These are phyloP conservation scores for Striga hermonthica DNA, from an alignment of 305 asterid genomes.

Conservation along the genomic window DNA sequence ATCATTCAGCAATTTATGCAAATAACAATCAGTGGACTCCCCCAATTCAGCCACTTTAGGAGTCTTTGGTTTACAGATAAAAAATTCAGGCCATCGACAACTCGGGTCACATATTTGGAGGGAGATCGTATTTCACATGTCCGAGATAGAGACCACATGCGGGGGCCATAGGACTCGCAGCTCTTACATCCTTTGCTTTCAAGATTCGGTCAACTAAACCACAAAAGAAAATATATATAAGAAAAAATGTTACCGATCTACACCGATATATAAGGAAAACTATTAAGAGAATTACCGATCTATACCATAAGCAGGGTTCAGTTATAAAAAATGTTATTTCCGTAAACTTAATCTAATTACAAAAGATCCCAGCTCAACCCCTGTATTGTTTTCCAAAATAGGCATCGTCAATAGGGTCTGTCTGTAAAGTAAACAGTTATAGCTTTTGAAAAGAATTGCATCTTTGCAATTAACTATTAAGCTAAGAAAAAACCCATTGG, in stretches of 20 bases:
- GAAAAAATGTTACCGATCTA: not conserved
- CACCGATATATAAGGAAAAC: not conserved
- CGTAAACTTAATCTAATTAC: not conserved
- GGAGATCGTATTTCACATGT: slow-evolving; percentile 73
- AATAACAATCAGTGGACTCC: no score
- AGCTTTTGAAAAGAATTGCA: not conserved
- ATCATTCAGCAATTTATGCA: no score
- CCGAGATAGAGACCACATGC: slow-evolving; percentile 94
- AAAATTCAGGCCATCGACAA: no score
- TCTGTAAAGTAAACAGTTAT: not conserved
- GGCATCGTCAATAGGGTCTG: no score
- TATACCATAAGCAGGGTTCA: not conserved
- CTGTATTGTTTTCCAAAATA: no score
- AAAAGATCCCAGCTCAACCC: no score
- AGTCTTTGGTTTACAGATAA: no score
- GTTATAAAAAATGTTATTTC: not conserved
- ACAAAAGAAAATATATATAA: slow-evolving; percentile 17
- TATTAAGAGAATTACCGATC: not conserved
- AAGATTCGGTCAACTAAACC: slow-evolving; percentile 70
- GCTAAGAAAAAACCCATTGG: not conserved
- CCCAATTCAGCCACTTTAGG: no score
- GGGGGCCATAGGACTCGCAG: slow-evolving; percentile 91
- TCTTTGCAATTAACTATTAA: not conserved
- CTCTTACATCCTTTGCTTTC: slow-evolving; percentile 60
- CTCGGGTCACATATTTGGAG: slow-evolving; percentile 35